Evolutionary conservation across 129 eudicot species (phyloP).

Genomic region (Escallonia herrerae): DNA sequence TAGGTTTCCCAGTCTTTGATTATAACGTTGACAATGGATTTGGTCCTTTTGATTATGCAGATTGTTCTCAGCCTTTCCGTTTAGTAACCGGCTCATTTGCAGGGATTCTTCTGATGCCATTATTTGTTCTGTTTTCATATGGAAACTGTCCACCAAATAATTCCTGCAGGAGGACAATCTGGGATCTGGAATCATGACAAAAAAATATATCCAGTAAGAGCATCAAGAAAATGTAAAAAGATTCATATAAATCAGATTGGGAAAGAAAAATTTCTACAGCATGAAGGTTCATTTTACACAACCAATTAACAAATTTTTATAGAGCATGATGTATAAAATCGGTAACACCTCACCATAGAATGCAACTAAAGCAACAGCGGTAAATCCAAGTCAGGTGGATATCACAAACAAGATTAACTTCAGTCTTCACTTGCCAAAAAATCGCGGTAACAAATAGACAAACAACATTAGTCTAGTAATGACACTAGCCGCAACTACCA

Average conservation of each 20-base stretch:
- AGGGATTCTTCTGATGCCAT: conserved; percentile 18
- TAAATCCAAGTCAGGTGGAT: not conserved
- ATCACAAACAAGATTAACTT: not conserved
- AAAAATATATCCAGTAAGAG: not conserved
- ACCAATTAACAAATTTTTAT: not conserved
- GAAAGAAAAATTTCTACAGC: not conserved
- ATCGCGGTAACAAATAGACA: no score
- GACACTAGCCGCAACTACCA: not conserved
- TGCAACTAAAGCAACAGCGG: no score
- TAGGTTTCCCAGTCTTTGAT: conserved; percentile 19
- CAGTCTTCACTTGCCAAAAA: not conserved
- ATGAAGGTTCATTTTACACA: not conserved
- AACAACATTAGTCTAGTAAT: not conserved
- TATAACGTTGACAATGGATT: conserved; percentile 1
- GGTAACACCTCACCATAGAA: no score
- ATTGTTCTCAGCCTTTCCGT: conserved; percentile 24
- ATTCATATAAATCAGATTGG: not conserved
- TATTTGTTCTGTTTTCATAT: conserved; percentile 15
- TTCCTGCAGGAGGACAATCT: conserved; percentile 30
- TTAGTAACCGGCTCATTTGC: conserved; percentile 21
- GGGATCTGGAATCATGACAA: not conserved
- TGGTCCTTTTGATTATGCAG: conserved; percentile 20
- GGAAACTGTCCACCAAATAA: conserved; percentile 33
- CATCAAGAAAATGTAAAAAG: not conserved
- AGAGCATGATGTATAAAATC: no score